Base-by-base conservation (phyloP, 352 stramenopile species). In the Pythium dissotocum region DNA sequence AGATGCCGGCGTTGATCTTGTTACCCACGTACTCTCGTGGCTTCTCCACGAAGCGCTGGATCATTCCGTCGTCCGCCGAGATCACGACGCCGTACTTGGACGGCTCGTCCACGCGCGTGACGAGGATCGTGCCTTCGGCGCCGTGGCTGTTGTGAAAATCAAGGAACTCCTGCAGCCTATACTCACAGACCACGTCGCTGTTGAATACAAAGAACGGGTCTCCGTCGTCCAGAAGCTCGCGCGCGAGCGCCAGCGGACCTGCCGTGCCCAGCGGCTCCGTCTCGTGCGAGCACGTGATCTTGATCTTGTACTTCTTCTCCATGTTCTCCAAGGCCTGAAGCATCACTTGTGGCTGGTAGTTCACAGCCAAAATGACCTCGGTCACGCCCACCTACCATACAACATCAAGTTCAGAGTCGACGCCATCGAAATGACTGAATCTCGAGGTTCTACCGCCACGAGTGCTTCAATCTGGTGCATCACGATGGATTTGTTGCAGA, bases 141-240 rank as follows among this genome's bases (percentile, higher is more conserved):
- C 87, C 87, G 65, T 95, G 89, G 36, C 68, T 64, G 52, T 83
- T 77, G 76, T 97, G 90, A 58, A 94, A 97, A 16, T 80, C 80
- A 9, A 97, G 64, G 26, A 93, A 87, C 12, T 90, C 82, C 53
- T 90, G 76, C 40, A 94, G 75, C 4, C 80, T 79, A 69, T 95
- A 96, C 70, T 93, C 83, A 59, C 89, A 96, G 57, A 93, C 93
- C 48, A 96, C 85, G 76, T 97, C 90, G 65, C 85, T 94, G 75
- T 97, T 97, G 72, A 97, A 94, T 13, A 97, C 90, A 57, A 97
- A 97, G 72, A 97, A 97, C 65, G 89, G 83, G 35, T 96, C 90
- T 0, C 86, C 88, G 53, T 89, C 80, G 35, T 96, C 83, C 67
- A 97, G 74, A 59, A 95, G 77, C 30, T 95, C 87, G 10, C 85